A percentile compares a stretch with the other conserved stretches of the same genome.
Conservation (phyloP, 805 yeast genomes). For the Hanseniaspora occidentalis region DNA sequence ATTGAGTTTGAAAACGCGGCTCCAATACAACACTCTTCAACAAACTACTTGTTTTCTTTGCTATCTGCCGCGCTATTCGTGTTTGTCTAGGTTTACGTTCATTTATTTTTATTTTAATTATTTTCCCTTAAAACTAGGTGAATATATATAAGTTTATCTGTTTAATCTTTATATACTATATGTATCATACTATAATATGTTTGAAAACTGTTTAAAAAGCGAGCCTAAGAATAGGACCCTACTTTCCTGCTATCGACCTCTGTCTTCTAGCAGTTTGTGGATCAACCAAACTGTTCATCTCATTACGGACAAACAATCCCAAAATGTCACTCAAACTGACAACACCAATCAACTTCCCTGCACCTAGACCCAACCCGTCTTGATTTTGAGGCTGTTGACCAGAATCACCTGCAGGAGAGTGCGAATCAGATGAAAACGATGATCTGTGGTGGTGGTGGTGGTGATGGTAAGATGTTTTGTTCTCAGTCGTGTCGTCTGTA, state of each 20-base stretch:
- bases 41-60: too few species aligned
- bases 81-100: too few species aligned
- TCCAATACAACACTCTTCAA: too few species aligned
- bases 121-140: not conserved
- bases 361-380: constrained; percentile 21
- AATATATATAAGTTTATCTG: too few species aligned
- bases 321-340: constrained; percentile 84
- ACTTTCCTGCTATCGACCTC: constrained; percentile 42
- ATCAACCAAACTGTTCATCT: constrained; percentile 35
- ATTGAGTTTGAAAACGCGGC: not conserved
- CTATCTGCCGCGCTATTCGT: too few species aligned
- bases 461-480: constrained; percentile 3
- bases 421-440: not conserved
- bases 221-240: too few species aligned
- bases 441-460: constrained; percentile 3
- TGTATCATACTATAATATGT: too few species aligned
- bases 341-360: constrained; percentile 83
- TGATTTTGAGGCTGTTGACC: too few species aligned
- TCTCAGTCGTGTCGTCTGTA: constrained; percentile 4
- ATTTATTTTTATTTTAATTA: too few species aligned
- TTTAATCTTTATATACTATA: too few species aligned
- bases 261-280: constrained; percentile 83
- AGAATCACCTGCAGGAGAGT: not conserved
- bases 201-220: too few species aligned
- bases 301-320: constrained; percentile 56